phyloP scores from a whole-genome alignment of 495 filamentous ascomycete genomes.

The Penicillium diatomitis region DNA sequence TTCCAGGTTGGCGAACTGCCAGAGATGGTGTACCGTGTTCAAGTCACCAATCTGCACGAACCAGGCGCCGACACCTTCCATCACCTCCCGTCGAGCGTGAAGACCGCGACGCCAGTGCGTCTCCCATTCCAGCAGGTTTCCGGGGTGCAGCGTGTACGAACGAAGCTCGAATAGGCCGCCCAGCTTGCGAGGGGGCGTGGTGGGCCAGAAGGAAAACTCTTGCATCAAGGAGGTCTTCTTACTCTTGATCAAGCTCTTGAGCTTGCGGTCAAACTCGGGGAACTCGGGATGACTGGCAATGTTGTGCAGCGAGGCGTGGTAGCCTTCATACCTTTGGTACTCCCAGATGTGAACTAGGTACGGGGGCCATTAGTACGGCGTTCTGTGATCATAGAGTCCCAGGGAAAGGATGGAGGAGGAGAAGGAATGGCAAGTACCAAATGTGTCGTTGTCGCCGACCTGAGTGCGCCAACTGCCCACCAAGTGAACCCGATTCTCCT shows the following conservation, averaged over 20 bases:
- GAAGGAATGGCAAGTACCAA: constrained; percentile 47
- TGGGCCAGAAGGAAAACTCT: constrained; percentile 99
- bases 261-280: constrained; percentile 67
- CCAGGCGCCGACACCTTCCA: constrained; percentile 98
- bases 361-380: too few species aligned
- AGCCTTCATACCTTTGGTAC: constrained; percentile 94
- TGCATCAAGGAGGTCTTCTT: constrained; percentile 94
- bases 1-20: constrained; percentile 96
- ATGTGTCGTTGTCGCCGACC: constrained; percentile 95
- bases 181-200: constrained; percentile 76
- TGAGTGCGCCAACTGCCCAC: constrained; percentile 98
- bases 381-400: too few species aligned
- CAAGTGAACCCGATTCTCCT: constrained; percentile 86
- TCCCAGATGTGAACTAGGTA: constrained; percentile 90
- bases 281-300: constrained; percentile 75
- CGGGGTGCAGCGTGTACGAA: constrained; percentile 92
- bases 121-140: constrained; percentile 96
- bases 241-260: constrained; percentile 68
- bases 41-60: constrained; percentile 97
- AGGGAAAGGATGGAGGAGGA: too few species aligned
- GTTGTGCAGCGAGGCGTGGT: constrained; percentile 80
- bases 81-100: constrained; percentile 82
- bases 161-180: constrained; percentile 94
- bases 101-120: constrained; percentile 94
- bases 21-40: constrained; percentile 96